These are phyloP conservation scores for Rhynchosporium secalis DNA, from an alignment of 2,329 filamentous ascomycete genomes.

Conservation along the genomic window DNA sequence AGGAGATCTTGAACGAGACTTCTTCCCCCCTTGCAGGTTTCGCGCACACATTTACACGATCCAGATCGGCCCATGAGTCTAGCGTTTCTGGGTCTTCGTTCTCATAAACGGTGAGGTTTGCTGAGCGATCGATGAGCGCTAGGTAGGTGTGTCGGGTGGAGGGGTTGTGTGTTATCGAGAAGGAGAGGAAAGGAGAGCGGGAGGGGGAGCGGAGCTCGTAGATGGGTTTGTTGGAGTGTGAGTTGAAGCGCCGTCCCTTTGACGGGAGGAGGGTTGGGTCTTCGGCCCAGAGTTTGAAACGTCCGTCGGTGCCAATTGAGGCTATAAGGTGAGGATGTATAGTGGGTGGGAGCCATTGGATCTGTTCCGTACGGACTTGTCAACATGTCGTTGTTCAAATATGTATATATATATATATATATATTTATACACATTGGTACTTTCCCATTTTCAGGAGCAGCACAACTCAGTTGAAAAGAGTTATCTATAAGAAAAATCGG, in stretches of 20 bases:
- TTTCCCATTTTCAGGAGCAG: not conserved
- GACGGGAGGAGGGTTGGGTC: conserved; percentile 75
- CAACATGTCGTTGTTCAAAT: not conserved
- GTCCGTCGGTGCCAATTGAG: conserved; percentile 85
- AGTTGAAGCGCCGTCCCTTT: conserved; percentile 77
- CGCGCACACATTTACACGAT: conserved; percentile 72
- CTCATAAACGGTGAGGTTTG: conserved; percentile 76
- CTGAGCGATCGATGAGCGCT: conserved; percentile 81
- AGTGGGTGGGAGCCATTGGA: conserved; percentile 91
- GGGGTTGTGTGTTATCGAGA: conserved; percentile 82
- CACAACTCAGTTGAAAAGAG: not conserved
- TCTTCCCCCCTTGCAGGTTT: conserved; percentile 79
- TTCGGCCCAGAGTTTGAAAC: conserved; percentile 90
- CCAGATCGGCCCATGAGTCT: conserved; percentile 71
- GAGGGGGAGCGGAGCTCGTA: conserved; percentile 36
- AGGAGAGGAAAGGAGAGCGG: conserved; percentile 63
- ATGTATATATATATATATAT: too few relatives aligned
- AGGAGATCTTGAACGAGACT: conserved; percentile 80
- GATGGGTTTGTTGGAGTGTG: conserved; percentile 63
- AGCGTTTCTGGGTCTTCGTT: conserved; percentile 82
- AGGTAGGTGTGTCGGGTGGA: conserved; percentile 80
- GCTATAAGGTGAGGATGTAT: conserved; percentile 83
- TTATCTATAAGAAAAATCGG: too few relatives aligned
- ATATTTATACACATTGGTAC: too few relatives aligned
- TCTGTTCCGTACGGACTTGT: conserved; percentile 48